Evolutionary conservation across 495 filamentous ascomycete species (phyloP), one percentile per base, ranked within the genome.

Genomic region (Thermochaetoides thermophila): DNA sequence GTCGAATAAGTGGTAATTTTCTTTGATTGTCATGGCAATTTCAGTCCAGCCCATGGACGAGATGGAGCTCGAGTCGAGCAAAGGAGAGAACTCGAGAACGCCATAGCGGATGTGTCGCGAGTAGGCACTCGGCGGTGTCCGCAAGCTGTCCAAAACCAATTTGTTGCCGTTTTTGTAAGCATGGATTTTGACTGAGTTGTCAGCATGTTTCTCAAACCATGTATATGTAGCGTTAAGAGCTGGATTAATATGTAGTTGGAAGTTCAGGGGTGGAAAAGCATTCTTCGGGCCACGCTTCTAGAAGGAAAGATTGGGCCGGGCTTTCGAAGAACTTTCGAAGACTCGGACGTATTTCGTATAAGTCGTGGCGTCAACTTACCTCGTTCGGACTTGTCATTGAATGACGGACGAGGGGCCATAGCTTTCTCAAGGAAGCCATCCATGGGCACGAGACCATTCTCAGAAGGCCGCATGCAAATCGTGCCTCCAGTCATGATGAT

Each of bases 401-500:
- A 96, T 2, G 71, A 80, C 2, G 84, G 84, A 33, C 82, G 66
- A 0, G 81, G 82, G 1, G 74, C 76, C 66, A 97, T 76, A 35
- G 81, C 82, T 31, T 73, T 72, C 25, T 91, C 66, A 17, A 94
- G 66, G 47, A 97, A 97, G 0, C 81, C 83, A 46, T 73, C 63
- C 10, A 81, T 81, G 13, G 83, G 79, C 7, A 80, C 54, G 33
- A 79, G 63, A 6, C 74, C 80, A 31, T 73, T 66, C 0, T 67
- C 62, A 3, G 73, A 78, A 9, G 66, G 71, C 47, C 72, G 69
- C 89, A 97, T 97, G 57, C 85, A 95, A 36, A 97, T 96, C 1
- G 89, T 96, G 13, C 89, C 89, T 29, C 89, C 85, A 10, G 86
- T 93, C 70, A 87, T 87, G 57, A 93, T 82, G 39, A 93, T 78